These are phyloP conservation scores for Rhizopogon vinicolor DNA, from an alignment of 768 basidiomycete species.

Conservation along the genomic window DNA sequence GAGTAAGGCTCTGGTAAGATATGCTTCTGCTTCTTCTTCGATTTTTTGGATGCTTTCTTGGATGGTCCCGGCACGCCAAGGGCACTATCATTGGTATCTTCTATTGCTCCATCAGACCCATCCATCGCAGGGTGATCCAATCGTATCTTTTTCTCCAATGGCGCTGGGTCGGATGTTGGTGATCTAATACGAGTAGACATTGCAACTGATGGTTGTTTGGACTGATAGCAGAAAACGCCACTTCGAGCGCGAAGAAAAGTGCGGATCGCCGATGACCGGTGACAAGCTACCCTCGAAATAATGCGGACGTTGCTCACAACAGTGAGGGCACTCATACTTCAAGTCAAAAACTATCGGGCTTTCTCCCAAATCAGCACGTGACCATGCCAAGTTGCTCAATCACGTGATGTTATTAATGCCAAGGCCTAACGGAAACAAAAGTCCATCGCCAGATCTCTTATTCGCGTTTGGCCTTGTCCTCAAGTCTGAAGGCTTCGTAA, in stretches of 20 bases:
- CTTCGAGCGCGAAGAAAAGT: background rate
- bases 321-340: too few species aligned
- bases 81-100: background rate
- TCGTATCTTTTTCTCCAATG: conserved; percentile 29
- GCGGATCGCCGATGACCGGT: too few species aligned
- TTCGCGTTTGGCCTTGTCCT: background rate
- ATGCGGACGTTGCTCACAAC: background rate
- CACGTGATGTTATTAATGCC: too few species aligned
- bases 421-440: too few species aligned
- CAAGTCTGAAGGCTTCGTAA: background rate
- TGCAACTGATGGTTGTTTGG: background rate
- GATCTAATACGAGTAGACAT: conserved; percentile 9
- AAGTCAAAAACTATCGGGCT: background rate
- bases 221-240: background rate
- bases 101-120: background rate
- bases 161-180: conserved; percentile 8
- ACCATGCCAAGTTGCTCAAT: background rate
- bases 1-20: conserved; percentile 51
- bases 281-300: background rate
- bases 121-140: conserved; percentile 9
- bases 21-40: conserved; percentile 5
- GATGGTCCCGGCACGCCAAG: background rate
- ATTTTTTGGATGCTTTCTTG: conserved; percentile 2
- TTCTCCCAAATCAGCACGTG: background rate
- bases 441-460: too few species aligned